A percentile compares a stretch with the other conserved stretches of the same genome.
These are phyloP conservation scores for Dactylis glomerata DNA, from an alignment of 176 grass and related monocot species.

Conservation along the genomic window DNA sequence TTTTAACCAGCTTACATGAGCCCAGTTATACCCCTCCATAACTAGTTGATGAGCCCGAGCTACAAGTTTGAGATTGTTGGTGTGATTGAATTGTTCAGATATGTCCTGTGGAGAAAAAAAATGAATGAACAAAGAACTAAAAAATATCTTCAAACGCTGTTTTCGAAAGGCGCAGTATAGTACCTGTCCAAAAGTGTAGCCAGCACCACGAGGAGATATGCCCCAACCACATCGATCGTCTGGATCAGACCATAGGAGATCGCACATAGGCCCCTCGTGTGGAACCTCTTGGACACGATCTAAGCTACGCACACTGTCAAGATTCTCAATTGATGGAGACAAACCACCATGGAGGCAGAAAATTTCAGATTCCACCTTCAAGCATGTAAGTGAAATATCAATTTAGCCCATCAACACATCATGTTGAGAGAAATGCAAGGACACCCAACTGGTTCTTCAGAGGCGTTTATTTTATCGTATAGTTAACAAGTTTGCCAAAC, in stretches of 20 bases:
- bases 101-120: constrained; percentile 57
- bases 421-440: constrained; percentile 7
- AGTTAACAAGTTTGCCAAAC: neutral
- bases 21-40: constrained; percentile 99
- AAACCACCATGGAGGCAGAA: constrained; percentile 95
- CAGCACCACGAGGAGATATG: constrained; percentile 92
- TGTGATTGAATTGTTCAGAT: constrained; percentile 97
- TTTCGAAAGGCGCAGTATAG: neutral
- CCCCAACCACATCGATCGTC: constrained; percentile 90
- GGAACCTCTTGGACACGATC: constrained; percentile 95
- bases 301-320: constrained; percentile 87
- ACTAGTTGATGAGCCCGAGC: constrained; percentile 96
- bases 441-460: neutral
- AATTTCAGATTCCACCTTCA: constrained; percentile 97
- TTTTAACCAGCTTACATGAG: constrained; percentile 68
- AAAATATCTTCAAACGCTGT: neutral
- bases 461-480: neutral
- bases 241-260: constrained; percentile 97
- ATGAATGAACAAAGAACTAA: neutral
- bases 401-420: neutral
- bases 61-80: constrained; percentile 91
- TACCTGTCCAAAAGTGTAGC: constrained; percentile 98
- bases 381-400: constrained; percentile 26
- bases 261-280: constrained; percentile 96
- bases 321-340: constrained; percentile 94